phyloP scores from a whole-genome alignment of 345 rosid genomes.

The Eucalyptus paniculata region DNA sequence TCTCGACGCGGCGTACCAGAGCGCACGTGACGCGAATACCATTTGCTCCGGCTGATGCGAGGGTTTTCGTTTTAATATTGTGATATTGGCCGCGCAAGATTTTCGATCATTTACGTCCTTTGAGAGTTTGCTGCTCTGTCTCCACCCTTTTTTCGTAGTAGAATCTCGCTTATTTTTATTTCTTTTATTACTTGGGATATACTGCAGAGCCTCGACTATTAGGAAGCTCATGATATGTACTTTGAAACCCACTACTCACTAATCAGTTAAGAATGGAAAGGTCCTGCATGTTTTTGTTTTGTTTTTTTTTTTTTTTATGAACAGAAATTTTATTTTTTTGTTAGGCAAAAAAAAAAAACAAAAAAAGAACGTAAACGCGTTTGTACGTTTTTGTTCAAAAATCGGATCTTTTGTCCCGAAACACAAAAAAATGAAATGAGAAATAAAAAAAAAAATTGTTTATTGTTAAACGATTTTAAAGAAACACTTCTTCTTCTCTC shows the following conservation, averaged over 20 bases:
- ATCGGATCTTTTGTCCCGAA: too few relatives aligned
- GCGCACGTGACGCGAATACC: background rate
- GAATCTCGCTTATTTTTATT: background rate
- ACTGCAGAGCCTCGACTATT: background rate
- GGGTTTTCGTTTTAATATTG: background rate
- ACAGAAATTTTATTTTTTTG: too few relatives aligned
- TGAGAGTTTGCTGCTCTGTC: background rate
- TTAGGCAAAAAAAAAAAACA: too few relatives aligned
- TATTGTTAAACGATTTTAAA: too few relatives aligned
- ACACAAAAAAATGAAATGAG: too few relatives aligned
- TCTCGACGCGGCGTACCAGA: background rate
- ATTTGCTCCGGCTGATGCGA: background rate
- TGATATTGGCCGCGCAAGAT: background rate
- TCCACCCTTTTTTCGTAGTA: background rate
- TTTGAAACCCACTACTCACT: background rate
- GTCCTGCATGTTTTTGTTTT: too few relatives aligned
- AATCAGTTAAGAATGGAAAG: fast-evolving
- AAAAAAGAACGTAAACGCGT: too few relatives aligned
- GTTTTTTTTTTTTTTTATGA: too few relatives aligned
- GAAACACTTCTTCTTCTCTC: too few relatives aligned
- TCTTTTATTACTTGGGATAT: background rate
- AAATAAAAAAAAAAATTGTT: too few relatives aligned
- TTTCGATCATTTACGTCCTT: background rate
- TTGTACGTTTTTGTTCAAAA: too few relatives aligned
- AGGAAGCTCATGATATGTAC: fast-evolving